Conservation (phyloP, 164 flowering plant species). For the Akebia trifoliata region DNA sequence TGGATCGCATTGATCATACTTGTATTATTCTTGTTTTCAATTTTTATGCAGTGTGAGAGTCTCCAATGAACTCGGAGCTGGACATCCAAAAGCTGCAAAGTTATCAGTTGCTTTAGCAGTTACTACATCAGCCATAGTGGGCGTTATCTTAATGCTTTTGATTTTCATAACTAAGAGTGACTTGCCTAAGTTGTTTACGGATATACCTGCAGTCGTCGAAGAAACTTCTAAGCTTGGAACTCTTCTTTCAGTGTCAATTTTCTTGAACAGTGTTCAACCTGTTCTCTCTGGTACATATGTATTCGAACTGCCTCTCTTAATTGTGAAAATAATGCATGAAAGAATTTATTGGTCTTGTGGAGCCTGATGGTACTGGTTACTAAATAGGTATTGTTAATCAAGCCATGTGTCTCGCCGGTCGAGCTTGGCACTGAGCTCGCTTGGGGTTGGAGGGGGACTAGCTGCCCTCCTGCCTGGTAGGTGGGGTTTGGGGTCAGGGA, state of each 20-base stretch:
- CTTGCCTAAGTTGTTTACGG: slow-evolving; percentile 36
- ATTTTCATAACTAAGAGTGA: slow-evolving; percentile 19
- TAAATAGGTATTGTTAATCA: no score
- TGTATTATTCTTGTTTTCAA: background rate
- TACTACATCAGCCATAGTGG: slow-evolving; percentile 28
- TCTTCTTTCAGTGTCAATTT: slow-evolving; percentile 39
- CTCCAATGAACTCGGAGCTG: slow-evolving; percentile 55
- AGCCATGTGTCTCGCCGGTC: no score
- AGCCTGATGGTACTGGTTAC: no score
- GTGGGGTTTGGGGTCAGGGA: no score
- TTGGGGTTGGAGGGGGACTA: no score
- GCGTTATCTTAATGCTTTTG: slow-evolving; percentile 24
- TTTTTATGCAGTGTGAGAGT: slow-evolving; percentile 38
- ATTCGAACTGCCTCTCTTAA: no score
- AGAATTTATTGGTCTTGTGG: no score
- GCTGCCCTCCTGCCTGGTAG: no score
- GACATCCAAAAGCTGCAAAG: slow-evolving; percentile 42
- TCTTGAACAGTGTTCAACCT: slow-evolving; percentile 47
- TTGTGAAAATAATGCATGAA: no score
- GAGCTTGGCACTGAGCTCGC: no score
- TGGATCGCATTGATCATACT: no score
- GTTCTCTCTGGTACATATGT: slow-evolving; percentile 45
- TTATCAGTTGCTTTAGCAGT: slow-evolving; percentile 31
- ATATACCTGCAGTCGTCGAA: slow-evolving; percentile 21
- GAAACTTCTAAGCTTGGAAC: slow-evolving; percentile 34